These are phyloP conservation scores for Salinomyces thailandicus DNA, from an alignment of 2,329 filamentous ascomycete species.

Conservation along the genomic window DNA sequence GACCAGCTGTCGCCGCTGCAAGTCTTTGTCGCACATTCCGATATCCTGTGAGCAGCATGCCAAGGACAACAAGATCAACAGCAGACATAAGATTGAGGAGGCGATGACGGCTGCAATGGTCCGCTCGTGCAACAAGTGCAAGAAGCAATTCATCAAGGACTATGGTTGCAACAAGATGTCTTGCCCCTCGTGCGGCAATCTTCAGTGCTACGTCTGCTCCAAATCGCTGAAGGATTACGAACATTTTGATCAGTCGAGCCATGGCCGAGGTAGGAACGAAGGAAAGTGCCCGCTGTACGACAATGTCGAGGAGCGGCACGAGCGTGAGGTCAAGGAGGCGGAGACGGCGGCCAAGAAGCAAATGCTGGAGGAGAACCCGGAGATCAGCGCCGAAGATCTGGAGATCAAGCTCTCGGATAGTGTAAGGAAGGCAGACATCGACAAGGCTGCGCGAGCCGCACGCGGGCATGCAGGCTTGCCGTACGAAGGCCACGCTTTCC, in stretches of 20 bases:
- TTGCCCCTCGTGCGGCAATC: slow-evolving; percentile 50
- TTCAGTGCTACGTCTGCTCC: slow-evolving; percentile 62
- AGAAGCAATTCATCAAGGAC: slow-evolving; percentile 69
- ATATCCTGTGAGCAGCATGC: slow-evolving; percentile 56
- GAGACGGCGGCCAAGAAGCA: slow-evolving; percentile 48
- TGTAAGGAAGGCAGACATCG: slow-evolving; percentile 5
- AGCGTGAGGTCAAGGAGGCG: slow-evolving; percentile 52
- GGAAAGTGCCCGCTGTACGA: slow-evolving; percentile 57
- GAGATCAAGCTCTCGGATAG: slow-evolving; percentile 48
- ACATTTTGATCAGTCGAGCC: slow-evolving; percentile 53
- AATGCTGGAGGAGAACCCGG: slow-evolving; percentile 49
- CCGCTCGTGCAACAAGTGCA: slow-evolving; percentile 60
- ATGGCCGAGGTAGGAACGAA: slow-evolving; percentile 21
- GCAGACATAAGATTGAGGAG: slow-evolving; percentile 64
- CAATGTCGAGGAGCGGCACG: slow-evolving; percentile 47
- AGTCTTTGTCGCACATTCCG: slow-evolving; percentile 58
- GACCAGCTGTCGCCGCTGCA: slow-evolving; percentile 48
- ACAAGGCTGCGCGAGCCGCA: neutral
- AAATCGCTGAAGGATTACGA: slow-evolving; percentile 51
- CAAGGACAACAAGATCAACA: slow-evolving; percentile 49
- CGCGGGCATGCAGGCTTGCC: too few relatives aligned
- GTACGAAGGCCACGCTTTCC: too few relatives aligned
- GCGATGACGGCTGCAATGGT: slow-evolving; percentile 74
- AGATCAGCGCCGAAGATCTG: slow-evolving; percentile 48
- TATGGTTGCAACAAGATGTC: slow-evolving; percentile 75